Base-by-base conservation (phyloP, 169 alveolate species). In the Pseudocohnilembus persalinus region DNA sequence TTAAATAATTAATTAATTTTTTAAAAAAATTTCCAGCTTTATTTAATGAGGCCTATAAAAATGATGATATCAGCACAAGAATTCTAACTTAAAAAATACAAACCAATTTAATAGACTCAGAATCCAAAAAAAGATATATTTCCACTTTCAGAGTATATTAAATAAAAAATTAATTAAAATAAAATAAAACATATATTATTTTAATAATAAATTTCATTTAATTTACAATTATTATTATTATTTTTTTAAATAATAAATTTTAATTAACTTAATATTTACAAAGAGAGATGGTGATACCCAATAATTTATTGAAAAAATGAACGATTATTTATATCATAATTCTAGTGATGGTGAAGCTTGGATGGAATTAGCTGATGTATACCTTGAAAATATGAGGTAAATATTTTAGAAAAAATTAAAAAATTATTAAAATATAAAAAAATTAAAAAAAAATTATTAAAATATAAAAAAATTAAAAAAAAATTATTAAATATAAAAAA, bases 261-360 rank as follows among this genome's bases (percentile, higher is more conserved):
- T n/a, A n/a, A n/a, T n/a, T n/a, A n/a, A n/a, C n/a, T n/a, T n/a
- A 49, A 15, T 15, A 73, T 79, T 35, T 79, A 49, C 33, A 33
- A 29, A 79, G 73, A 49, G 30, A 32, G 84, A 79, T 49, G 84
- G 76, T 6, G 28, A 64, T 16, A 49, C 29, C 0, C 0, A 28
- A 0, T 29, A 64, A 1, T 79, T 63, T 29, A 73, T 79, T 29
- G 34, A 79, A 79, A 31, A 79, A 49, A 79, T 79, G 84, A 79
- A 79, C 64, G 49, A 64, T 29, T 79, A 79, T 79, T 79, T 79
- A 49, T 74, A 79, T 49, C 76, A 79, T 20, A 79, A 79, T n/a
- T 73, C 84, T 1, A 79, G 64, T 29, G 84, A 79, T 29, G 84
- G 84, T 1, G 84, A 79, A 79, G 84, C 84, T 0, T 79, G 84